phyloP scores from a whole-genome alignment of 2,329 filamentous ascomycete species.

The Boeremia exigua region DNA sequence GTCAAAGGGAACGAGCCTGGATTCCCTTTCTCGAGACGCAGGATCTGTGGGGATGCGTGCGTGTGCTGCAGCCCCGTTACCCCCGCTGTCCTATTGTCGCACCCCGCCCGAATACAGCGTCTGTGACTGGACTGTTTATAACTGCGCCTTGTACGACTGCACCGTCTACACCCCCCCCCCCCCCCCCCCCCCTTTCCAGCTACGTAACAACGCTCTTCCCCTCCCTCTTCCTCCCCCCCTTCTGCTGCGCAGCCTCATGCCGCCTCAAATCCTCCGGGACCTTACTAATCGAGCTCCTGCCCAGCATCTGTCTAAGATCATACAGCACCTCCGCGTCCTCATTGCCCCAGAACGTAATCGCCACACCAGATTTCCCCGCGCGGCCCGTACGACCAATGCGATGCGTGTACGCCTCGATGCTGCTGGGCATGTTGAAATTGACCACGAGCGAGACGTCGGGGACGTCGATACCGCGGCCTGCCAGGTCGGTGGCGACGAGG shows the following conservation, averaged over 20 bases:
- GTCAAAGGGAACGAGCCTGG: too few relatives aligned
- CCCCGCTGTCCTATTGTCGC: too few relatives aligned
- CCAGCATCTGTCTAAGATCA: constrained; percentile 93
- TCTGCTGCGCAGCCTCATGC: constrained; percentile 91
- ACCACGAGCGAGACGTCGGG: constrained; percentile 91
- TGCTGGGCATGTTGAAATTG: constrained; percentile 98
- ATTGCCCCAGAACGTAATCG: constrained; percentile 91
- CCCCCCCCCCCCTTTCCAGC: too few relatives aligned
- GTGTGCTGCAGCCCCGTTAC: too few relatives aligned
- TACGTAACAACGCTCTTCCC: constrained; percentile 20
- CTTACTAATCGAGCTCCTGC: constrained; percentile 84
- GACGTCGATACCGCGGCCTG: constrained; percentile 97
- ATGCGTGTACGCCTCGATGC: constrained; percentile 95
- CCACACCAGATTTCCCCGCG: constrained; percentile 94
- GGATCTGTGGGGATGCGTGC: too few relatives aligned
- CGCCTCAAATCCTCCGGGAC: constrained; percentile 90
- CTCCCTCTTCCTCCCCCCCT: constrained; percentile 54
- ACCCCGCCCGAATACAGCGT: too few relatives aligned
- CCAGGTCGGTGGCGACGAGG: constrained; percentile 92
- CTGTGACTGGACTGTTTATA: too few relatives aligned
- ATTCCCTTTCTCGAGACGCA: too few relatives aligned
- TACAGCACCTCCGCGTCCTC: constrained; percentile 93
- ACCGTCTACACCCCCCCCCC: not conserved
- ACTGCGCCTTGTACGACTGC: too few relatives aligned
- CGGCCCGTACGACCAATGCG: constrained; percentile 95